Evolutionary conservation across 1,284 basidiomycete species (phyloP).

Genomic region (Leccinum variabile): DNA sequence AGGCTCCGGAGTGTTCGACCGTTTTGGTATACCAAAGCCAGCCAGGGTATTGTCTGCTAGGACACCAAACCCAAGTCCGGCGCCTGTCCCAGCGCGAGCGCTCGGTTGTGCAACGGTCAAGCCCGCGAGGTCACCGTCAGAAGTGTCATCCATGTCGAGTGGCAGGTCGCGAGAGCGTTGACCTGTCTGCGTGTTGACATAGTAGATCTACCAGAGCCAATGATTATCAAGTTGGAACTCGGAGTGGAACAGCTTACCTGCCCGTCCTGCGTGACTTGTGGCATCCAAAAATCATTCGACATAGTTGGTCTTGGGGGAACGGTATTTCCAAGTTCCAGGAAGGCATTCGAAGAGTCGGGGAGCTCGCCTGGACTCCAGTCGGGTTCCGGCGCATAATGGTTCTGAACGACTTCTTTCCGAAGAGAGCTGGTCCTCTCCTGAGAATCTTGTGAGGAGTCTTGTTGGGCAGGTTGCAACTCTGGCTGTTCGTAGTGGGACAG

Average conservation of each 20-base stretch:
- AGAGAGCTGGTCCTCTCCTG: conserved; percentile 17
- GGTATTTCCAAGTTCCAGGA: conserved; percentile 25
- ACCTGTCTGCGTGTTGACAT: conserved; percentile 89
- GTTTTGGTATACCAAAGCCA: conserved; percentile 61
- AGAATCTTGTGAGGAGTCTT: conserved; percentile 15
- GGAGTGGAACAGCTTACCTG: conserved; percentile 50
- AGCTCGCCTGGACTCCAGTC: conserved; percentile 28
- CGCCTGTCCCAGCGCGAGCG: conserved; percentile 54
- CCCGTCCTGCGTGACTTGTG: conserved; percentile 68
- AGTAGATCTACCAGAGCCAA: conserved; percentile 70
- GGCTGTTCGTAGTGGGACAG: conserved; percentile 51
- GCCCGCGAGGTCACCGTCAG: conserved; percentile 59
- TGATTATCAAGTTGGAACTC: background rate
- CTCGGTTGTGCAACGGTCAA: conserved; percentile 54
- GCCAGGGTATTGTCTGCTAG: conserved; percentile 34
- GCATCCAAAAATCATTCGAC: conserved; percentile 78
- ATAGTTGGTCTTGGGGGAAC: conserved; percentile 37
- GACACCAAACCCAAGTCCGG: conserved; percentile 46
- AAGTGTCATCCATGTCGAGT: conserved; percentile 59
- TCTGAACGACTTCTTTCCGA: conserved; percentile 19
- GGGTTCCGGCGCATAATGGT: conserved; percentile 25
- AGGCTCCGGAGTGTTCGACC: conserved; percentile 66
- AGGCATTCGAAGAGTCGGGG: conserved; percentile 20
- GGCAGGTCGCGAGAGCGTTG: conserved; percentile 86
- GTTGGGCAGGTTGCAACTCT: conserved; percentile 23